Evolutionary conservation across 2,329 filamentous ascomycete genomes (phyloP).

Genomic region (Didymella glomerata): DNA sequence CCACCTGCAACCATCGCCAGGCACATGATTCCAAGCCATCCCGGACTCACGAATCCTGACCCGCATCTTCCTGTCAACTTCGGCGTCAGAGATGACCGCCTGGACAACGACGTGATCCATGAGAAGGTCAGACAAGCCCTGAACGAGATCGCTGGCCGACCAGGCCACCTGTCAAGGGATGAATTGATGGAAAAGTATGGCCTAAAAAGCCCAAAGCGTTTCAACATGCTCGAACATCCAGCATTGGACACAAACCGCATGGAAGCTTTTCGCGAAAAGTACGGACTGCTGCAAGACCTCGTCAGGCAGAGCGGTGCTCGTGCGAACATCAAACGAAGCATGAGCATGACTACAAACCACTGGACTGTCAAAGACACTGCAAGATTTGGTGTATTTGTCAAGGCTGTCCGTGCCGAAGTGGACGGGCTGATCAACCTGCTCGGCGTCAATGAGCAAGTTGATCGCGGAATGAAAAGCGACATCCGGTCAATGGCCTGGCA

Average conservation of each 20-base stretch:
- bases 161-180: slow-evolving; percentile 49
- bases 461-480: slow-evolving; percentile 55
- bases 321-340: slow-evolving; percentile 45
- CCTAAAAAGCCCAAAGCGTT: slow-evolving; percentile 55
- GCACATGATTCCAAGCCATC: slow-evolving; percentile 56
- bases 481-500: slow-evolving; percentile 60
- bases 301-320: slow-evolving; percentile 44
- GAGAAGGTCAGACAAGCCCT: slow-evolving; percentile 53
- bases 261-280: slow-evolving; percentile 57
- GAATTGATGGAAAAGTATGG: slow-evolving; percentile 58
- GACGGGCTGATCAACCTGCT: slow-evolving; percentile 56
- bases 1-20: slow-evolving; percentile 55
- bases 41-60: slow-evolving; percentile 56
- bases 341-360: slow-evolving; percentile 47
- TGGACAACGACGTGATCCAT: slow-evolving; percentile 53
- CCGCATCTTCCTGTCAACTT: slow-evolving; percentile 57
- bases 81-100: slow-evolving; percentile 51
- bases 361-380: slow-evolving; percentile 55
- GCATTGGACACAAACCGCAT: slow-evolving; percentile 56
- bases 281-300: slow-evolving; percentile 53
- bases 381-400: slow-evolving; percentile 55
- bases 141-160: slow-evolving; percentile 57
- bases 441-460: slow-evolving; percentile 55
- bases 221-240: slow-evolving; percentile 49
- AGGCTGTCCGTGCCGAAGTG: slow-evolving; percentile 53